Evolutionary conservation across 2,329 filamentous ascomycete genomes (phyloP).

Genomic region (Fusarium tuaranense): DNA sequence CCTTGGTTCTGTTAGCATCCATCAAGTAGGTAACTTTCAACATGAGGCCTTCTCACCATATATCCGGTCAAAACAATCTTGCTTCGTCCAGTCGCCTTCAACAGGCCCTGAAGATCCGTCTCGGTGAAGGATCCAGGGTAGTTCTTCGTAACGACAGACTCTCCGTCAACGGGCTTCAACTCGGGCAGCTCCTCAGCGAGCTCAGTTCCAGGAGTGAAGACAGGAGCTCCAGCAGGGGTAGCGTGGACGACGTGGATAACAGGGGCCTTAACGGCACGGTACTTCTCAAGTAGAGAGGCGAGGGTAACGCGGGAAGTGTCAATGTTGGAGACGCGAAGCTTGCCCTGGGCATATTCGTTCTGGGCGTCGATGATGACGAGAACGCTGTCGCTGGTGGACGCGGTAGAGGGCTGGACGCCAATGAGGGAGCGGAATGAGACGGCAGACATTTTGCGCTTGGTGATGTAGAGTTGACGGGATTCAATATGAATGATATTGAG

Average conservation of each 20-base stretch:
- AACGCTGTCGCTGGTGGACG: constrained; percentile 67
- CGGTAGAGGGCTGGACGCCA: constrained; percentile 66
- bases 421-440: constrained; percentile 60
- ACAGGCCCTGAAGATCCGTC: constrained; percentile 65
- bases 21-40: background rate
- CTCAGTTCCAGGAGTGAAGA: constrained; percentile 72
- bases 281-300: constrained; percentile 66
- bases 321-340: constrained; percentile 66
- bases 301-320: constrained; percentile 66
- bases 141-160: constrained; percentile 69
- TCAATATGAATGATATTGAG: background rate
- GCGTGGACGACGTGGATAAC: constrained; percentile 72
- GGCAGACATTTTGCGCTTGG: background rate
- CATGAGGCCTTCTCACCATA: constrained; percentile 55
- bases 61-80: constrained; percentile 73
- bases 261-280: constrained; percentile 62
- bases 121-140: constrained; percentile 70
- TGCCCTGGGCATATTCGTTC: constrained; percentile 73
- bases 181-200: constrained; percentile 71
- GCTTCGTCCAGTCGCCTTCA: constrained; percentile 61
- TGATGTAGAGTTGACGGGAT: background rate
- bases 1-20: constrained; percentile 50
- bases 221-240: constrained; percentile 69
- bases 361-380: constrained; percentile 78
- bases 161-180: constrained; percentile 62